Evolutionary conservation across 1,284 basidiomycete species (phyloP).

Genomic region (Ceratobasidium sp.): DNA sequence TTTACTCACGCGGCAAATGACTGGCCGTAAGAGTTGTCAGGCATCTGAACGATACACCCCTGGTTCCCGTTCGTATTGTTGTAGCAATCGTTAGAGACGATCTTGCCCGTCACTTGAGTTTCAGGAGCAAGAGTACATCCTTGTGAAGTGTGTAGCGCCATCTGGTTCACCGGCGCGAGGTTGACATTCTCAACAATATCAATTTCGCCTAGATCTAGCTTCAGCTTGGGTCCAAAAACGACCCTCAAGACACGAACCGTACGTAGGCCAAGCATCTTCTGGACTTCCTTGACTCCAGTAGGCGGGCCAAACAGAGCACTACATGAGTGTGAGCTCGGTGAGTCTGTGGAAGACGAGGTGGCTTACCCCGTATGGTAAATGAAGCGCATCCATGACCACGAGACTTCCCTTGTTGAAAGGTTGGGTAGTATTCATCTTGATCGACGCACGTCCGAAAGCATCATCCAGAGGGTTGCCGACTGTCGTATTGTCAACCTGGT

Average conservation of each 20-base stretch:
- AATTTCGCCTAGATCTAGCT: conserved; percentile 45
- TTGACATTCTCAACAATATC: conserved; percentile 50
- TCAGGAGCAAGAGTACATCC: conserved; percentile 37
- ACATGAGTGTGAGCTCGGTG: no score
- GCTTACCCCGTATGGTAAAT: conserved; percentile 44
- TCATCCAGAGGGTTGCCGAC: conserved; percentile 30
- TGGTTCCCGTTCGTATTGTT: conserved; percentile 45
- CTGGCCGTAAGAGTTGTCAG: conserved; percentile 45
- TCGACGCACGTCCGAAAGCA: conserved; percentile 40
- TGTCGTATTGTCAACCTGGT: conserved; percentile 43
- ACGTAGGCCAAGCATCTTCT: conserved; percentile 46
- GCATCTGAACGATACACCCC: conserved; percentile 46
- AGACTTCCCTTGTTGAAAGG: conserved; percentile 31
- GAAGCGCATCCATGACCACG: conserved; percentile 42
- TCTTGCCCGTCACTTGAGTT: conserved; percentile 37
- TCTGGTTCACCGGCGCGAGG: conserved; percentile 45
- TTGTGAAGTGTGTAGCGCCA: conserved; percentile 47
- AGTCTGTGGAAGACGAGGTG: no score
- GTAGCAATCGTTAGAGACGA: conserved; percentile 46
- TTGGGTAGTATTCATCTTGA: conserved; percentile 42
- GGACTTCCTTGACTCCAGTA: conserved; percentile 47
- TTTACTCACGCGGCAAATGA: conserved; percentile 42
- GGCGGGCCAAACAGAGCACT: conserved; percentile 48
- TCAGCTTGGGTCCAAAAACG: no score
- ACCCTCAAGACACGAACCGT: conserved; percentile 27